A percentile compares a stretch with the other conserved stretches of the same genome.
These are phyloP conservation scores for Scytalidium sp. DNA, from an alignment of 2,329 filamentous ascomycete genomes.

Conservation along the genomic window DNA sequence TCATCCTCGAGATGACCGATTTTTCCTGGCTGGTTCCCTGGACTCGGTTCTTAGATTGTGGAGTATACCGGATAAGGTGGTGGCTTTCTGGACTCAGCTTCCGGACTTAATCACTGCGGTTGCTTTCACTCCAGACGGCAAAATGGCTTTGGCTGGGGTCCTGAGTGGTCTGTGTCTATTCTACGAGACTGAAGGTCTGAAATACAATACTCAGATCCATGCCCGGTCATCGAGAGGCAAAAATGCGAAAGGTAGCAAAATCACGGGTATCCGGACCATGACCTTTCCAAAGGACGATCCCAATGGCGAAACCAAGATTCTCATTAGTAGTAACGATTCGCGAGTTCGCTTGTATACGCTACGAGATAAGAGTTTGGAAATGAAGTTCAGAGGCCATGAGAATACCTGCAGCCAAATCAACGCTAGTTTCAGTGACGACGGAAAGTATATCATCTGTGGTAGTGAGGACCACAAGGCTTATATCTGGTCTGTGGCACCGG, in stretches of 20 bases:
- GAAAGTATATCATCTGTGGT: conserved; percentile 82
- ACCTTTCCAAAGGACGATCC: conserved; percentile 52
- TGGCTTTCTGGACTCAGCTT: conserved; percentile 75
- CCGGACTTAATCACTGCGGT: conserved; percentile 93
- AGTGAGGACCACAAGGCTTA: conserved; percentile 90
- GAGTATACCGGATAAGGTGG: conserved; percentile 96
- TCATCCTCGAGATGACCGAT: conserved; percentile 90
- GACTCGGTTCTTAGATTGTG: conserved; percentile 86
- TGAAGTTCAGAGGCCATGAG: conserved; percentile 89
- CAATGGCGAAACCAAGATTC: conserved; percentile 71
- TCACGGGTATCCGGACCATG: conserved; percentile 86
- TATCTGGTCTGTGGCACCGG: conserved; percentile 72
- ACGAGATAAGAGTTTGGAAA: conserved; percentile 77
- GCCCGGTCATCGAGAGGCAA: conserved; percentile 90
- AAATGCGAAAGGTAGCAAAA: conserved; percentile 95
- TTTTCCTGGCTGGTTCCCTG: conserved; percentile 91
- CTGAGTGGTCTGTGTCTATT: conserved; percentile 84
- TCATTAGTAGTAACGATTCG: conserved; percentile 95
- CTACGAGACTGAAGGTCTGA: conserved; percentile 89
- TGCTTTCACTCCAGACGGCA: conserved; percentile 89
- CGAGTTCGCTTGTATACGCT: conserved; percentile 87
- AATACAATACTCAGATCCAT: conserved; percentile 80
- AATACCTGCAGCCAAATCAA: conserved; percentile 89
- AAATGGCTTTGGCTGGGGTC: conserved; percentile 83
- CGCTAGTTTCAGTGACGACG: conserved; percentile 85